Evolutionary conservation across 129 eudicot genomes (phyloP), one percentile per base, ranked within the genome.

Genomic region (Chrysanthemum lavandulifolium): DNA sequence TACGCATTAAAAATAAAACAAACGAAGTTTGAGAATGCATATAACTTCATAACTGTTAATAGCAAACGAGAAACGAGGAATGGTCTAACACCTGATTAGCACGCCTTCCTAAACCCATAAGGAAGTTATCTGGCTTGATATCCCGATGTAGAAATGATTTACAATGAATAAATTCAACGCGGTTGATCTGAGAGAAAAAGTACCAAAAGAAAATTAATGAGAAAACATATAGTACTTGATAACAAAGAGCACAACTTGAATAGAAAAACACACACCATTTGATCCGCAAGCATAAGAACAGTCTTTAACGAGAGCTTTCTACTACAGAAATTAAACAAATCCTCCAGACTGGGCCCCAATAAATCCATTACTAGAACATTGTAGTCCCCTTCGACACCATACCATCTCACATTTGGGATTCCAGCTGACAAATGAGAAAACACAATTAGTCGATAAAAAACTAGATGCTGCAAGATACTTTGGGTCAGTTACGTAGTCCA

Each of bases 201-300:
- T 59, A 33, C 13, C 19, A 15, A 4, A 51, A 47, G 50, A 65
- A 52, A 40, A 15, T 69, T 25, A 65, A 49, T 5, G 62, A 55
- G 67, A 58, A 16, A 21, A 49, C n/a, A 50, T 29, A 47, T 18
- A 23, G 33, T 29, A 31, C 18, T 13, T 50, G 56, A 67, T 47
- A 64, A 23, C 13, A 6, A 71, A 16, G 67, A 8, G 50, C 72
- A 54, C 11, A 15, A 19, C 13, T 36, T 25, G 18, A 69, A 50
- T 57, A 60, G 15, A 70, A 10, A 73, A 80, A 25, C 54, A 14
- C 72, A 0, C 82, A 92, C 97, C 96, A 92, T 92, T 80, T 92
- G 97, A 84, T 92, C 97, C 6, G 97, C 97, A 57, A 92, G 97
- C 97, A 92, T 92, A 73, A 92, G 87, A 80, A 92, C 98, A 71